Evolutionary conservation across 345 rosid species (phyloP).

Genomic region (Brassica rapa): DNA sequence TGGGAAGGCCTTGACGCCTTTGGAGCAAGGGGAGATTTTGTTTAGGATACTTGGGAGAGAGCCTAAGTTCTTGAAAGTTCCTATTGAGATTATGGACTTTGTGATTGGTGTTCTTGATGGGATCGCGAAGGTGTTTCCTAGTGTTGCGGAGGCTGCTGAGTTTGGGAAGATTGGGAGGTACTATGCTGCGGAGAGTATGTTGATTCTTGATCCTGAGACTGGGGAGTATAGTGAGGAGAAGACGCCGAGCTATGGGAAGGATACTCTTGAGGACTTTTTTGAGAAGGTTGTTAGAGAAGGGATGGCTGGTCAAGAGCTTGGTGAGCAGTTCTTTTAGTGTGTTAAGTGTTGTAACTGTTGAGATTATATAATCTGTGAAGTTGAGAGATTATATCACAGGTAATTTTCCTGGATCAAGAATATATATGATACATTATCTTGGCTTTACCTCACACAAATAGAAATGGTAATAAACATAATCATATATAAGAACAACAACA

Average conservation of each 20-base stretch:
- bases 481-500: conserved; percentile 27
- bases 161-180: conserved; percentile 94
- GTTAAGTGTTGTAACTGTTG: background rate
- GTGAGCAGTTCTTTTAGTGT: conserved; percentile 74
- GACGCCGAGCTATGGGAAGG: conserved; percentile 91
- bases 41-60: conserved; percentile 71
- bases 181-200: conserved; percentile 94
- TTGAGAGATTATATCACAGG: conserved; percentile 32
- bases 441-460: conserved; percentile 25
- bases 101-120: conserved; percentile 70
- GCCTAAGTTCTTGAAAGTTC: conserved; percentile 89
- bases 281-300: conserved; percentile 77
- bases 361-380: conserved; percentile 20
- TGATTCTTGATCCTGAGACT: conserved; percentile 78
- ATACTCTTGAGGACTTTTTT: conserved; percentile 85
- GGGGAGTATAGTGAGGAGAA: conserved; percentile 81
- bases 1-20: conserved; percentile 82
- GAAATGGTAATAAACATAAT: conserved; percentile 18
- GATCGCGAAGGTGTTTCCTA: conserved; percentile 70
- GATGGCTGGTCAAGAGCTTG: conserved; percentile 93
- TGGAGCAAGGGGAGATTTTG: conserved; percentile 88
- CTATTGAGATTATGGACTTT: conserved; percentile 90
- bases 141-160: conserved; percentile 88
- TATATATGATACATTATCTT: conserved; percentile 26
- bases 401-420: conserved; percentile 10